Evolutionary conservation across 2,329 filamentous ascomycete genomes (phyloP).

Genomic region (Ambrosiella xylebori): DNA sequence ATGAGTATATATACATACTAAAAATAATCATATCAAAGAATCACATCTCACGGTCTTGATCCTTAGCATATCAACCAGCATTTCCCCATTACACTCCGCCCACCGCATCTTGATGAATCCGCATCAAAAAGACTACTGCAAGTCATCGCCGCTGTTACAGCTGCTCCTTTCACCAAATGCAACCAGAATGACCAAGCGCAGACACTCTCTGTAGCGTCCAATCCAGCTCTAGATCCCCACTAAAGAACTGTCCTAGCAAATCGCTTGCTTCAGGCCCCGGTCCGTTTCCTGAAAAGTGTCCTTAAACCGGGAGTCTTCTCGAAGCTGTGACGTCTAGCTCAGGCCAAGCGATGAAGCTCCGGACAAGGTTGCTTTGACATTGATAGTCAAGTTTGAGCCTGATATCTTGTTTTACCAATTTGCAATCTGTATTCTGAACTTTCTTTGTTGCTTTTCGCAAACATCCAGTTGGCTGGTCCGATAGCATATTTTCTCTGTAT

Average conservation of each 20-base stretch:
- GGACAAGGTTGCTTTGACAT: neutral
- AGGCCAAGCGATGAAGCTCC: neutral
- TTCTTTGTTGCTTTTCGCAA: neutral
- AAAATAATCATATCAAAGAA: too few species aligned
- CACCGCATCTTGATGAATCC: neutral
- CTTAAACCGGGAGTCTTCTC: constrained; percentile 4
- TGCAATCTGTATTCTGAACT: neutral
- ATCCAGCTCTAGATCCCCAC: neutral
- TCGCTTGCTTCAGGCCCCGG: constrained; percentile 7
- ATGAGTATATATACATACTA: too few species aligned
- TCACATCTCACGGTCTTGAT: neutral
- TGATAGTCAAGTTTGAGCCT: neutral
- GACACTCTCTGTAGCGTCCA: neutral
- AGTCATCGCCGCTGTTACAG: neutral
- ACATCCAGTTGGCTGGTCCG: neutral
- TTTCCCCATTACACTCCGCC: too few species aligned
- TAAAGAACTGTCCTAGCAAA: neutral
- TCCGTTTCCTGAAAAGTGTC: constrained; percentile 13
- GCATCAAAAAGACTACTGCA: neutral
- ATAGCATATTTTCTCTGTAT: neutral
- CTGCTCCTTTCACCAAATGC: neutral
- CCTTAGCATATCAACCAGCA: neutral
- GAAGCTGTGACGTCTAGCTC: neutral
- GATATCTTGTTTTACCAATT: neutral
- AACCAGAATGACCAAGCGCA: neutral